Evolutionary conservation across 192 early-diverging fungal species (phyloP).

Genomic region (Pilaira anomala): DNA sequence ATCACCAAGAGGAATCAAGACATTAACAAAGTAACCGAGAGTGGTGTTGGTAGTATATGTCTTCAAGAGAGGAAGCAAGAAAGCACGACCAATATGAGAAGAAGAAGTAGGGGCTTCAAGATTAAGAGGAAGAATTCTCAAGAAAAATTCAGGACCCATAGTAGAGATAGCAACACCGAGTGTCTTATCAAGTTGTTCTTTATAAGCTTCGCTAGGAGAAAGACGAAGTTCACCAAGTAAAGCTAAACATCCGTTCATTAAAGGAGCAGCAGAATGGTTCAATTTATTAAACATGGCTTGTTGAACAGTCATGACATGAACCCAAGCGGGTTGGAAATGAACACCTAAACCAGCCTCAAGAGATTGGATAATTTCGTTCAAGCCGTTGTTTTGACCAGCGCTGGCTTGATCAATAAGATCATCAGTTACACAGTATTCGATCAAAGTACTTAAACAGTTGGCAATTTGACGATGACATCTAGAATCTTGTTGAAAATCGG

Average conservation of each 20-base stretch:
- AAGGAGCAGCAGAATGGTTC: conserved; percentile 52
- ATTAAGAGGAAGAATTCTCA: conserved; percentile 78
- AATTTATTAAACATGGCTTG: conserved; percentile 79
- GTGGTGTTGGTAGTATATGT: conserved; percentile 68
- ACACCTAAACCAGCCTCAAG: conserved; percentile 65
- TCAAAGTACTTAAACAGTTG: conserved; percentile 64
- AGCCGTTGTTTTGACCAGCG: conserved; percentile 34
- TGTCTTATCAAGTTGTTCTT: conserved; percentile 80
- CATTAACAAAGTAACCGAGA: conserved; percentile 66
- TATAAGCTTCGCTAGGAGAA: conserved; percentile 78
- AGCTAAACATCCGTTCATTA: conserved; percentile 56
- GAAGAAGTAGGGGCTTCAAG: conserved; percentile 60
- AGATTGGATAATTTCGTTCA: conserved; percentile 48
- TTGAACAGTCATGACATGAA: conserved; percentile 71
- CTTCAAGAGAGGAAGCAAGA: conserved; percentile 84
- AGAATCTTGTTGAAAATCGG: conserved; percentile 61
- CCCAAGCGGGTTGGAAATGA: conserved; percentile 80
- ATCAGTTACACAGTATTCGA: conserved; percentile 73
- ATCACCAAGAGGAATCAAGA: conserved; percentile 78
- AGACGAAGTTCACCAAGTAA: conserved; percentile 77
- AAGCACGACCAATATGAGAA: conserved; percentile 70
- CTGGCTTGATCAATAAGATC: conserved; percentile 64
- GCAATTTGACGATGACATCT: conserved; percentile 50
- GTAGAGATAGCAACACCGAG: conserved; percentile 76
- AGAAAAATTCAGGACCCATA: conserved; percentile 77